Percentiles rank a stretch among this genome's conserved stretches.
These are phyloP conservation scores for Chaetothyriales sp. DNA, from an alignment of 2,329 filamentous ascomycete species.

Conservation along the genomic window DNA sequence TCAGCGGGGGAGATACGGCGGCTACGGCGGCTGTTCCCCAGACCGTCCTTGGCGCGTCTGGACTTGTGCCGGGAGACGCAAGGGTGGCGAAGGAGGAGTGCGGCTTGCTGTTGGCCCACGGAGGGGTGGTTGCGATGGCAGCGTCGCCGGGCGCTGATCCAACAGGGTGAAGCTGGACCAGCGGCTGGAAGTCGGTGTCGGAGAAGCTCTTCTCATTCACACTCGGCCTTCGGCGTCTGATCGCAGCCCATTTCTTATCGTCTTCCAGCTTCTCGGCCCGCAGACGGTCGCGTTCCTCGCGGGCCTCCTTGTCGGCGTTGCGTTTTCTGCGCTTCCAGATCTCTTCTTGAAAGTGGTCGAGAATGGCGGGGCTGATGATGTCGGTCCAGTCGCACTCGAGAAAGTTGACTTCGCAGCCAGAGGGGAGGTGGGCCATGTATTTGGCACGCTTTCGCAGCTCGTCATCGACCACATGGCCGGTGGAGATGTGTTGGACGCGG, in stretches of 20 bases:
- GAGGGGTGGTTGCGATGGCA: slow-evolving; percentile 29
- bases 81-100: slow-evolving; percentile 39
- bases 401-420: slow-evolving; percentile 83
- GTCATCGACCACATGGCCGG: slow-evolving; percentile 77
- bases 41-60: slow-evolving; percentile 62
- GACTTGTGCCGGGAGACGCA: slow-evolving; percentile 68
- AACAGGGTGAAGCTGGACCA: slow-evolving; percentile 29
- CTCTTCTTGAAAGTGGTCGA: slow-evolving; percentile 64
- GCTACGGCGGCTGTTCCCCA: slow-evolving; percentile 73
- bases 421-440: slow-evolving; percentile 73
- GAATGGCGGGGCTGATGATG: slow-evolving; percentile 59
- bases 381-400: slow-evolving; percentile 93
- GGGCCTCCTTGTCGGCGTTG: slow-evolving; percentile 68
- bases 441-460: slow-evolving; percentile 69
- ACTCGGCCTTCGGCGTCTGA: slow-evolving; percentile 47
- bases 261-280: slow-evolving; percentile 70
- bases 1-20: slow-evolving; percentile 41
- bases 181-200: slow-evolving; percentile 52
- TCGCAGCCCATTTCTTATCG: slow-evolving; percentile 53
- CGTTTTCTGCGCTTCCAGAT: slow-evolving; percentile 62
- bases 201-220: slow-evolving; percentile 38
- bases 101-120: slow-evolving; percentile 25
- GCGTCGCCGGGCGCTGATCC: slow-evolving; percentile 22
- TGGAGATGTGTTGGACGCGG: slow-evolving; percentile 76
- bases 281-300: slow-evolving; percentile 73